Conservation (phyloP, 257 asterid genomes). For the Avicennia marina region DNA sequence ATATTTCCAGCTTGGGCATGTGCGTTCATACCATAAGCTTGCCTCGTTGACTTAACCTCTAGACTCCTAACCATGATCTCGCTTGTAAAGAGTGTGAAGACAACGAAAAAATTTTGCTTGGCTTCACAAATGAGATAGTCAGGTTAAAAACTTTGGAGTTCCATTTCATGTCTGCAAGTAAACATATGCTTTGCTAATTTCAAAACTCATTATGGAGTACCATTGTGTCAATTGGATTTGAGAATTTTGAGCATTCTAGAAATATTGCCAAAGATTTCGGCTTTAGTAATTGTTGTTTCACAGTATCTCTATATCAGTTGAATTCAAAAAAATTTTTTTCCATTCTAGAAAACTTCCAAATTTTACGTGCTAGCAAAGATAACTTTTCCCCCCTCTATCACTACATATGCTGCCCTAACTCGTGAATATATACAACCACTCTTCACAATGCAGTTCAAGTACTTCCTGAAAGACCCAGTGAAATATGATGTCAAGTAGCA, state of each 20-base stretch:
- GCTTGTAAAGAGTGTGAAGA: background rate
- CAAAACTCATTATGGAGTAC: background rate
- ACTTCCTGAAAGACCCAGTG: conserved; percentile 53
- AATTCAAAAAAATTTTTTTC: too few species aligned
- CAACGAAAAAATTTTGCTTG: background rate
- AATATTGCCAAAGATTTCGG: too few species aligned
- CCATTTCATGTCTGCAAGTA: too few species aligned
- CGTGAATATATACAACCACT: background rate
- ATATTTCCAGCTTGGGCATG: background rate
- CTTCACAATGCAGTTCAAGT: conserved; percentile 40
- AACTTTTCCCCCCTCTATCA: background rate
- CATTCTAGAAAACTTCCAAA: background rate
- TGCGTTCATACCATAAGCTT: background rate
- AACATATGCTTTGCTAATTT: background rate
- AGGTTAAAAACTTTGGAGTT: background rate
- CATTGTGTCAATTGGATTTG: background rate
- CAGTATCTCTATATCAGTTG: too few species aligned
- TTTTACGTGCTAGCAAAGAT: conserved; percentile 4
- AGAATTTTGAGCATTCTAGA: conserved; percentile 1
- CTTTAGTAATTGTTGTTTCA: too few species aligned
- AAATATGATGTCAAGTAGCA: conserved; percentile 73
- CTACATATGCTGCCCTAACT: conserved; percentile 11
- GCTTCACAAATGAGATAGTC: background rate
- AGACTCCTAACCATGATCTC: too few species aligned
- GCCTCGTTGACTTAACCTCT: too few species aligned